Evolutionary conservation across 192 early-diverging fungal genomes (phyloP).

Genomic region (Pilaira anomala): DNA sequence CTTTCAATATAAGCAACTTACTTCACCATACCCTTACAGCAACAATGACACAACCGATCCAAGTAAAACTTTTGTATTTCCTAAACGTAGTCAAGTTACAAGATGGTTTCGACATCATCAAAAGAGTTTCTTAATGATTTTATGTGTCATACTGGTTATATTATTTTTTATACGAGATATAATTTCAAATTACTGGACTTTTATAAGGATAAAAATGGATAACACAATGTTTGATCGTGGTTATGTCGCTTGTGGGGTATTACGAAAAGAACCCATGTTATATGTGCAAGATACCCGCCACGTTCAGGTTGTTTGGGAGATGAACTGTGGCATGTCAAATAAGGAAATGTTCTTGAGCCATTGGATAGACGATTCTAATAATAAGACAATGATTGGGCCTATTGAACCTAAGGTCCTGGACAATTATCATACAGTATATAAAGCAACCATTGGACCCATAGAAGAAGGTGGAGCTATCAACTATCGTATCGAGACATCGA

Average conservation of each 20-base stretch:
- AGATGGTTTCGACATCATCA: slow-evolving; percentile 10
- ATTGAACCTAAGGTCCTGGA: slow-evolving; percentile 30
- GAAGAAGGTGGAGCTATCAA: slow-evolving; percentile 13
- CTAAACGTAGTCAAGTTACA: neutral
- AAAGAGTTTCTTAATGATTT: neutral
- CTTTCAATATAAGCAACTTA: slow-evolving; percentile 33
- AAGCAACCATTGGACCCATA: slow-evolving; percentile 34
- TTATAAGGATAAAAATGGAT: slow-evolving; percentile 43
- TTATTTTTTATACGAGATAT: slow-evolving; percentile 11
- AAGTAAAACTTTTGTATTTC: neutral
- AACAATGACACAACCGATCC: neutral
- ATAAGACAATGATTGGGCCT: neutral
- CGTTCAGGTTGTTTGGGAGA: slow-evolving; percentile 53
- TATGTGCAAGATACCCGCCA: slow-evolving; percentile 47
- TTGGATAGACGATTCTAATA: slow-evolving; percentile 15
- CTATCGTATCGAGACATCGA: slow-evolving; percentile 26
- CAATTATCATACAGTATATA: slow-evolving; percentile 36
- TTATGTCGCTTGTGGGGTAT: slow-evolving; percentile 41
- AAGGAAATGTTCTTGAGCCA: slow-evolving; percentile 44
- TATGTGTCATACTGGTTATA: slow-evolving; percentile 3
- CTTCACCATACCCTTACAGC: slow-evolving; percentile 29
- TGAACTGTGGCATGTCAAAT: slow-evolving; percentile 46
- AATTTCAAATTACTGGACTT: slow-evolving; percentile 19
- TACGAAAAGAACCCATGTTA: slow-evolving; percentile 53
- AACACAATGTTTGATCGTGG: slow-evolving; percentile 49